Percentiles rank a stretch among this genome's conserved stretches.
These are phyloP conservation scores for Spergularia marina DNA, from an alignment of 148 eudicot genomes.

Conservation along the genomic window DNA sequence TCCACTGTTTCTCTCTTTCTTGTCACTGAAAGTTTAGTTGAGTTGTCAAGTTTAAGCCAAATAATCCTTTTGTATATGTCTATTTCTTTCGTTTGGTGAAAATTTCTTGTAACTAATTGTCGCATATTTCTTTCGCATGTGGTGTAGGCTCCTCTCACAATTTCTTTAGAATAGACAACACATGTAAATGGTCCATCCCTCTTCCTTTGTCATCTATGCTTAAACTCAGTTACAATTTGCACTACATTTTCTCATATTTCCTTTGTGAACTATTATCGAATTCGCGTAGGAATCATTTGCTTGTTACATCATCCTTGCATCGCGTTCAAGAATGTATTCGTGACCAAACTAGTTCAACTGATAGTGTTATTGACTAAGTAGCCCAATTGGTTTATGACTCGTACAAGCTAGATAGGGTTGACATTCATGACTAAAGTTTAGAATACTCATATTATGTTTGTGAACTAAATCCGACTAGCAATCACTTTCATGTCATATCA, in stretches of 20 bases:
- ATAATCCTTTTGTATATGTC: neutral
- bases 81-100: too few relatives aligned
- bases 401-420: too few relatives aligned
- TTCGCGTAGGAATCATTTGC: neutral
- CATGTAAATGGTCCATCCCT: conserved; percentile 26
- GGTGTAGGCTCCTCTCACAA: conserved; percentile 37
- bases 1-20: neutral
- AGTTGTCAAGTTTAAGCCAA: conserved; percentile 4
- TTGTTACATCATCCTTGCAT: neutral
- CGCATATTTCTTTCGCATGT: conserved; percentile 20
- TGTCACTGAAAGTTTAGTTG: neutral
- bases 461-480: too few relatives aligned
- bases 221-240: neutral
- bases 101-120: neutral
- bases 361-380: neutral
- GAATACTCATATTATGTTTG: too few relatives aligned
- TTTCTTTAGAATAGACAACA: conserved; percentile 28
- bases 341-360: neutral
- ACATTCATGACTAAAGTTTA: too few relatives aligned
- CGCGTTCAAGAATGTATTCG: too few relatives aligned
- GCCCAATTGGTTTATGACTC: neutral
- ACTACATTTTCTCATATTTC: neutral
- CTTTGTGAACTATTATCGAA: neutral
- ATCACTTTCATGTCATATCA: too few relatives aligned
- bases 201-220: conserved; percentile 21